Percentiles rank a stretch among this genome's conserved stretches.
Conservation (phyloP, 129 eudicot genomes). For the Daucus carota region DH1_v3.0 NC_030381.2:45140501-45141000, state of each 20-base stretch:
- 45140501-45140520: neutral
- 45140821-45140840: conserved; percentile 78
- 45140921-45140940: conserved; percentile 92
- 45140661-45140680: conserved; percentile 49
- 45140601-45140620: conserved; percentile 64
- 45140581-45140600: conserved; percentile 84
- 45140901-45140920: conserved; percentile 65
- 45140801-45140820: conserved; percentile 95
- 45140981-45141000: conserved; percentile 90
- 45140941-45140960: conserved; percentile 97
- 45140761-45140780: conserved; percentile 63
- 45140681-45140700: conserved; percentile 82
- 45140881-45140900: conserved; percentile 93
- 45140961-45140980: conserved; percentile 81
- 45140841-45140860: conserved; percentile 79
- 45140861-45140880: conserved; percentile 70
- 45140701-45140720: conserved; percentile 83
- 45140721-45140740: conserved; percentile 58
- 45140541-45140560: neutral
- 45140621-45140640: conserved; percentile 77
- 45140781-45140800: conserved; percentile 66
- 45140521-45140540: neutral
- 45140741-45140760: conserved; percentile 81
- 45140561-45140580: conserved; percentile 44
- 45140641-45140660: conserved; percentile 82